Percentiles rank a stretch among this genome's conserved stretches.
phyloP scores from a whole-genome alignment of 768 basidiomycete species.

The Lyophyllum atratum region DNA sequence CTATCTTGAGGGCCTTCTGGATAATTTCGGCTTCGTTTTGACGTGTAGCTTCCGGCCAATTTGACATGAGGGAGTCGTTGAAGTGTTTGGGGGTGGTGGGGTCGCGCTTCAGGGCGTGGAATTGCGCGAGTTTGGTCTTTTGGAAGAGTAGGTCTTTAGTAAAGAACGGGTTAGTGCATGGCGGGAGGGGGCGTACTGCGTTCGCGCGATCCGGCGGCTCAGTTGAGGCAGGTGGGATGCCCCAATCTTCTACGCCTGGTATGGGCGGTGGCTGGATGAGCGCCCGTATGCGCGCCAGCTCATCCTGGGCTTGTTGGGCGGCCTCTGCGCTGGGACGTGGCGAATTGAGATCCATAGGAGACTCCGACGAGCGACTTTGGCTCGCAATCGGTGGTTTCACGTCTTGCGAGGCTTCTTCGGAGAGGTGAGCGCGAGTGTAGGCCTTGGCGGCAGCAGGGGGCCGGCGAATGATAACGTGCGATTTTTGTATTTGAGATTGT shows the following conservation, averaged over 20 bases:
- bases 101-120: constrained; percentile 70
- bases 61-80: constrained; percentile 93
- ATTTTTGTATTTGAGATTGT: constrained; percentile 46
- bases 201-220: constrained; percentile 63
- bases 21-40: no score
- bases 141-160: not conserved
- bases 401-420: constrained; percentile 41
- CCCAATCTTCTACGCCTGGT: constrained; percentile 70
- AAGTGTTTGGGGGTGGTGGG: constrained; percentile 76
- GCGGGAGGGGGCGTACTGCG: constrained; percentile 41
- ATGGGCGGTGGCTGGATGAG: constrained; percentile 66
- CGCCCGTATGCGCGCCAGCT: constrained; percentile 53
- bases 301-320: constrained; percentile 38
- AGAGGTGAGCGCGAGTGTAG: constrained; percentile 50
- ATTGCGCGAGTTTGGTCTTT: constrained; percentile 81
- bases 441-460: constrained; percentile 46
- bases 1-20: no score
- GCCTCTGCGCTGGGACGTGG: constrained; percentile 19
- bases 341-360: constrained; percentile 21
- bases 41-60: constrained; percentile 21
- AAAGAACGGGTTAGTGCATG: not conserved
- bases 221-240: constrained; percentile 63
- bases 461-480: constrained; percentile 64
- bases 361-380: constrained; percentile 4
- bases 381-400: constrained; percentile 2